Evolutionary conservation across 768 basidiomycete genomes (phyloP), one percentile per base, ranked within the genome.

Genomic region (Russula olivacea): DNA sequence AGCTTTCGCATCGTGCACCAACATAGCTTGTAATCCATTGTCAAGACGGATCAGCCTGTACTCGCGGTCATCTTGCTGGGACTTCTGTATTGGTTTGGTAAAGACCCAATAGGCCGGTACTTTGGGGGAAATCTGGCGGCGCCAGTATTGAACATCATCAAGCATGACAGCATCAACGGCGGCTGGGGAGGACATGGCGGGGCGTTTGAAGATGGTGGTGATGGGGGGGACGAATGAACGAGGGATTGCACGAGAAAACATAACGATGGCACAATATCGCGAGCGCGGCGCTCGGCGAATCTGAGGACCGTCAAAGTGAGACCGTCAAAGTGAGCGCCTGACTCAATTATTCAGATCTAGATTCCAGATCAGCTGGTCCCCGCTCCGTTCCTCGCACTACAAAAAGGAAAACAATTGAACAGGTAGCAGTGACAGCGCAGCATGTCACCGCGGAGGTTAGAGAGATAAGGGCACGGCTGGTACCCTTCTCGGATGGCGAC

Each of bases 11-110:
- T 99, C 96, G 59, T 87, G 87, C 15, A 98, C 80, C 28, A 99
- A 74, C 66, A 88, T 83, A 0, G 87, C 93, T 64, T 91, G 87
- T n/a, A 99, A 76, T 4, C 90, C 93, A 71, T 98, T 99, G 8
- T 85, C 80, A n/a, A 99, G 82, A 53, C 80, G 80, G 65, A 99
- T 88, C 52, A 94, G 72, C 55, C 88, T 78, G 72, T 97, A 96
- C 17, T 85, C 80, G 62, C 93, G 78, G 69, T 90, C 85, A 71
- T 96, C 93, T 69, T 87, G 83, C 56, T 80, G 79, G 0, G 91
- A 88, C 73, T 86, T 86, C 63, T 85, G 79, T 63, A 95, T 81
- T 9, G 80, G 74, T 59, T 78, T 81, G 17, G 74, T 76, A 77
- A 83, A 93, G 40, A 85, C 71, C 5, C 74, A 78, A 69, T 82